Evolutionary conservation across 441 rosid species (phyloP), one percentile per base, ranked within the genome.

Genomic region (Capsella rubella): DNA sequence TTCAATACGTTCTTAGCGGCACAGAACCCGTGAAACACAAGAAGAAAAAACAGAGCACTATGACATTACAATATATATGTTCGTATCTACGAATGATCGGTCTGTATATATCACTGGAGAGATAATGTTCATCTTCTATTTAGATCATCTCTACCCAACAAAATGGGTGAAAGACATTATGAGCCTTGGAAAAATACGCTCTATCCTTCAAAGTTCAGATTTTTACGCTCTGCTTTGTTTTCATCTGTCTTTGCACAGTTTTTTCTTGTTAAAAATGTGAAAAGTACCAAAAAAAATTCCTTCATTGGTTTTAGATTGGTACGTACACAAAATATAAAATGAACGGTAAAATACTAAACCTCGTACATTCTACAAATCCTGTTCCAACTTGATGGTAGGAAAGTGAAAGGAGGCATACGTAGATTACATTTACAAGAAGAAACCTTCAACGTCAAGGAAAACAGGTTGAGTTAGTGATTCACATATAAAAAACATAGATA

Each of bases 1-100:
- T 91, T 91, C 87, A 85, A 87, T 79, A 86, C 90, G 51, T 86
- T 89, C 84, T 81, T 93, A 71, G 90, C 88, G 60, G 90, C 96
- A n/a, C 91, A 93, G 50, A 79, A 82, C 62, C 86, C 87, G 6
- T 86, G 78, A 87, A 35, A 16, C 55, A 53, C 52, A 21, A 9
- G 14, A 12, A 62, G 21, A 53, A 13, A 57, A 27, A 54, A 57
- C 37, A 27, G 63, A 77, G 64, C 56, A 58, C 14, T 50, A 31
- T 40, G 68, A 64, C 5, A 47, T 46, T 25, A n/a, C 56, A 39
- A 37, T 56, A 25, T 32, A 58, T 7, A 27, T 34, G 51, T 51
- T 64, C 31, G 32, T 70, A 40, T 56, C 46, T 8, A 59, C 32
- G 46, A 52, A 53, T 43, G n/a, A 16, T 37, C 62, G 3, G 18